Percentiles rank a stretch among this genome's conserved stretches.
Conservation (phyloP, 306 rosid genomes). For the Parietaria judaica region DNA sequence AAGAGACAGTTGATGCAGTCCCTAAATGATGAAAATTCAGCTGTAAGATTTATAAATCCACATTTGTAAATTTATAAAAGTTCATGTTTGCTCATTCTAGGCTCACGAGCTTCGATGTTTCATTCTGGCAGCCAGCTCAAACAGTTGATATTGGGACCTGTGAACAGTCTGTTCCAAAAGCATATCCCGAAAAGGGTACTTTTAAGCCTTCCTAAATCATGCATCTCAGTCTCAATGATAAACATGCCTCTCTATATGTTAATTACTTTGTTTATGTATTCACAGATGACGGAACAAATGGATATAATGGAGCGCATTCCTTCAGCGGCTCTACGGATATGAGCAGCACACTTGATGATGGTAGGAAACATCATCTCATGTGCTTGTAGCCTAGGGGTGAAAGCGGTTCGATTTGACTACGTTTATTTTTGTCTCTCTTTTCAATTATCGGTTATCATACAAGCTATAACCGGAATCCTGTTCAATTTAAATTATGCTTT, state of each 20-base stretch:
- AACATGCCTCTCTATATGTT: not conserved
- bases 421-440: no score
- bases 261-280: constrained; percentile 18
- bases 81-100: constrained; percentile 10
- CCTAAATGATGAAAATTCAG: constrained; percentile 60
- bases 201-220: constrained; percentile 14
- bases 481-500: no score
- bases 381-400: no score
- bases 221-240: not conserved
- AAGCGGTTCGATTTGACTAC: no score
- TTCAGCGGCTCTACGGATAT: constrained; percentile 34
- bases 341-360: constrained; percentile 51
- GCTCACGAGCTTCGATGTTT: constrained; percentile 1
- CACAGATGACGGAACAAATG: constrained; percentile 61
- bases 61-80: not conserved
- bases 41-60: constrained; percentile 44
- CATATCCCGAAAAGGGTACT: constrained; percentile 76
- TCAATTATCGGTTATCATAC: no score
- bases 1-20: constrained; percentile 92
- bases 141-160: constrained; percentile 92
- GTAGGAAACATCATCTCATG: constrained; percentile 22
- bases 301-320: constrained; percentile 37
- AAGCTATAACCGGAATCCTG: no score
- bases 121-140: constrained; percentile 50
- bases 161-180: constrained; percentile 83